Evolutionary conservation across 352 stramenopile species (phyloP).

Genomic region (Globisporangium takayamanum): DNA sequence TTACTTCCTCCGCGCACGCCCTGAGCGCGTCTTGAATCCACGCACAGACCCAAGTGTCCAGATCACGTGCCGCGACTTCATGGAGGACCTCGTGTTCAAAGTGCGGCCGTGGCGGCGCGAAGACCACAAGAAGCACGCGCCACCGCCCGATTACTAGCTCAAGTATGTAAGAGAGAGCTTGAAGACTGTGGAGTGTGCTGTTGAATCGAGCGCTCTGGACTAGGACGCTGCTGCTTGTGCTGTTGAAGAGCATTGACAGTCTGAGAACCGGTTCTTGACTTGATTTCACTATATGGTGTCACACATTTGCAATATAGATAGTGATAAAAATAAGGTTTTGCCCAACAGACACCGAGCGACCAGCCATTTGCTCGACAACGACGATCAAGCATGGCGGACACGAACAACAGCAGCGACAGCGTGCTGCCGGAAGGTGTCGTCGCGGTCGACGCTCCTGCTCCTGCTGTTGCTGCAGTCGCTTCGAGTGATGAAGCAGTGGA

Average conservation of each 20-base stretch:
- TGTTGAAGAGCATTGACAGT: too few relatives aligned
- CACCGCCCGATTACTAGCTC: constrained; percentile 45
- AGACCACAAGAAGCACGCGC: constrained; percentile 29
- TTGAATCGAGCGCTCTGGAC: too few relatives aligned
- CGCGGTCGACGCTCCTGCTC: neutral
- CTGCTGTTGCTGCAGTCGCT: neutral
- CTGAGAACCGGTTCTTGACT: too few relatives aligned
- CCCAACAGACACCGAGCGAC: too few relatives aligned
- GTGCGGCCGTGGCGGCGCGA: constrained; percentile 66
- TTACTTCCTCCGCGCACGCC: constrained; percentile 64
- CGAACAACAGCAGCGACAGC: neutral
- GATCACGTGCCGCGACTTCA: constrained; percentile 74
- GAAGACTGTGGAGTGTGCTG: neutral
- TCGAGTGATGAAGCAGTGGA: neutral
- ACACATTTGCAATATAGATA: too few relatives aligned
- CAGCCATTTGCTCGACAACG: too few relatives aligned
- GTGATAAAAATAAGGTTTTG: too few relatives aligned
- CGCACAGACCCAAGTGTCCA: constrained; percentile 23
- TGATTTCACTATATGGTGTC: too few relatives aligned
- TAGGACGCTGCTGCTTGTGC: too few relatives aligned
- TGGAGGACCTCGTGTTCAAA: constrained; percentile 78
- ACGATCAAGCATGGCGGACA: neutral
- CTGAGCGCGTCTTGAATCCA: constrained; percentile 55
- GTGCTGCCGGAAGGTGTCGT: neutral
- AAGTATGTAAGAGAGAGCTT: neutral